Base-by-base conservation (phyloP, 2,329 filamentous ascomycete species). In the Alternaria atra region DNA sequence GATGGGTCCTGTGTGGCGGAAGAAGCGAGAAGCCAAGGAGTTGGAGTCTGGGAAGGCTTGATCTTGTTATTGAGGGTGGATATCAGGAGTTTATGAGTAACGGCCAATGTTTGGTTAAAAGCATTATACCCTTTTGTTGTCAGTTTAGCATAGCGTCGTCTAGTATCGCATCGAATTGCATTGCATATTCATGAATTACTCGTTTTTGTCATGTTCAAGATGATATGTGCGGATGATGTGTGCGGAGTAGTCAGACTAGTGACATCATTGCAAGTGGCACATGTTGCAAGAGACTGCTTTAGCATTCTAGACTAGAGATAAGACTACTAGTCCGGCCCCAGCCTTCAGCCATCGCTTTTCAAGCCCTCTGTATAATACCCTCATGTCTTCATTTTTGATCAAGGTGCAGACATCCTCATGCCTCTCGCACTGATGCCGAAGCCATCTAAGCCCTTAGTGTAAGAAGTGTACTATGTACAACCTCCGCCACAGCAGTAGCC, bases 1-100 rank as follows among this genome's bases (percentile, higher is more conserved):
- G 32, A 74, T 70, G 62, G 72, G 72, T 0, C 72, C 72, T 0
- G 58, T 53, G 40, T 74, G 71, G 72, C 47, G 72, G 30, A 56
- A 15, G 48, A 70, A 63, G 58, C 55, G 72, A 27, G 71, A 72
- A 32, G 63, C 52, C 0, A 46, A 37, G 17, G 69, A 73, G 29
- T 55, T 66, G 25, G 65, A 63, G 47, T 55, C 61, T 9, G 62
- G 61, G 4, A 57, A 46, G 27, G 53, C 52, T 2, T 59, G 43
- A 55, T 37, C 2, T 34, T 15, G 34, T 50, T n/a, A 20, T 35
- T 32, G 20, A 1, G n/a, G 1, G 1, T 17, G 25, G 0, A 17
- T 1, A 5, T 7, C 8, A 20, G n/a, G 30, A 25, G 30, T 8
- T 58, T 1, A 52, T 56, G 54, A 58, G 15, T 17, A 20, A 34